phyloP scores from a whole-genome alignment of 78 protist species.

The Emiliania huxleyi region DNA sequence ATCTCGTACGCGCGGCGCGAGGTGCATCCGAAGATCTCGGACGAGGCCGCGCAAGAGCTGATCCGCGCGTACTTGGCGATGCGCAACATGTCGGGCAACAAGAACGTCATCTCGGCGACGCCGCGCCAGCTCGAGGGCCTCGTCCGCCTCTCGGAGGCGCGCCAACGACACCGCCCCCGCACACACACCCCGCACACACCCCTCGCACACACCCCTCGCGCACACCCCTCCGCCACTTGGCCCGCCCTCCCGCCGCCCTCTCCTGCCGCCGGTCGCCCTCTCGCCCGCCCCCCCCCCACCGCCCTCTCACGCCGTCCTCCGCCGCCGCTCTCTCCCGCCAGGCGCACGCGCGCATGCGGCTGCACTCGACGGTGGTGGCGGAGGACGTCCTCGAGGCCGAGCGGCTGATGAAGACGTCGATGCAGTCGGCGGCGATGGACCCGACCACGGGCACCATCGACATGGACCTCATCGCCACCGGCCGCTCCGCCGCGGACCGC shows the following conservation, averaged over 20 bases:
- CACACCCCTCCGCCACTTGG: slow-evolving; percentile 40
- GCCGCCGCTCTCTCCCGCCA: neutral
- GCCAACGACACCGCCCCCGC: slow-evolving; percentile 33
- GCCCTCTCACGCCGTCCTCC: neutral
- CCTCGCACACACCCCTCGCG: neutral
- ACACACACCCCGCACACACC: too few species aligned
- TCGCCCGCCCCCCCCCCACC: slow-evolving; percentile 42
- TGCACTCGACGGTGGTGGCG: slow-evolving; percentile 66
- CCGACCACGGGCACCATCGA: slow-evolving; percentile 90
- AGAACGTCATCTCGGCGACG: slow-evolving; percentile 88
- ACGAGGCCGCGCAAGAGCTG: slow-evolving; percentile 77
- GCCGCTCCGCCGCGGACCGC: slow-evolving; percentile 34
- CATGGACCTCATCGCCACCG: slow-evolving; percentile 85
- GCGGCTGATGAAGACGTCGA: slow-evolving; percentile 79
- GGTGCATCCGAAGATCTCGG: slow-evolving; percentile 76
- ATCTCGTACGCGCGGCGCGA: slow-evolving; percentile 81
- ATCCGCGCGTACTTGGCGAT: slow-evolving; percentile 70
- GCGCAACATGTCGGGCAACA: slow-evolving; percentile 39
- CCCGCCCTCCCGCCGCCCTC: neutral
- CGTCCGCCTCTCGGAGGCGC: slow-evolving; percentile 71
- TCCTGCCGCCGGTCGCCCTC: too few species aligned
- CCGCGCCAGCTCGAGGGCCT: slow-evolving; percentile 98
- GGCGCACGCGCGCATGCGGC: slow-evolving; percentile 33
- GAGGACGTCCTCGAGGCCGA: slow-evolving; percentile 88
- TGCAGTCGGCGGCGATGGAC: slow-evolving; percentile 88